Conservation (phyloP, 352 stramenopile genomes). For the Phytophthora chlamydospora region DNA sequence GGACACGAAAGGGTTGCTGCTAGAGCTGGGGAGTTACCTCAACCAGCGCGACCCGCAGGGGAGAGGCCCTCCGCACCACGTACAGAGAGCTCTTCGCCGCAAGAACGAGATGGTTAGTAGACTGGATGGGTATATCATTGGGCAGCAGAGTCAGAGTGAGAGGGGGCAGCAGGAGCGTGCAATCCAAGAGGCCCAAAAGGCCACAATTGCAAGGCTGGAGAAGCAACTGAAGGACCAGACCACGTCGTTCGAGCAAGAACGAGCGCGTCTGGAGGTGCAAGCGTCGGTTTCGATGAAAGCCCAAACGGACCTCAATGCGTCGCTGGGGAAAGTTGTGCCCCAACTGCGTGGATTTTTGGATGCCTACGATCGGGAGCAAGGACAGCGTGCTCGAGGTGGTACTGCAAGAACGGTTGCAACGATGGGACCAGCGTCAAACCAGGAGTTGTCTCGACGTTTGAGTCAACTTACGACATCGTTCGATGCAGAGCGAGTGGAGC, state of each 20-base stretch:
- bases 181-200: conserved; percentile 1
- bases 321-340: conserved; percentile 16
- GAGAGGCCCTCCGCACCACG: conserved; percentile 7
- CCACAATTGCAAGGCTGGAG: conserved; percentile 12
- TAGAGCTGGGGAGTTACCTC: conserved; percentile 4
- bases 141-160: conserved; percentile 3
- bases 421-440: background rate
- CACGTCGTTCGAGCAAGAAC: conserved; percentile 15
- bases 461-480: conserved; percentile 11
- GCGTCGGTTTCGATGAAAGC: conserved; percentile 1
- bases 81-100: conserved; percentile 17
- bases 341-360: conserved; percentile 17
- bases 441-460: conserved; percentile 10
- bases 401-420: conserved; percentile 1
- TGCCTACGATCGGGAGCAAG: conserved; percentile 23
- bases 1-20: background rate
- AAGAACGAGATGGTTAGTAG: conserved; percentile 20
- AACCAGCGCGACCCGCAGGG: conserved; percentile 16
- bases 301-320: conserved; percentile 10
- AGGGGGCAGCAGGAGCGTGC: background rate
- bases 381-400: background rate
- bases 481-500: conserved; percentile 18
- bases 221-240: conserved; percentile 21
- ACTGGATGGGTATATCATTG: conserved; percentile 15
- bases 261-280: conserved; percentile 13